Evolutionary conservation across 306 rosid species (phyloP).

Genomic region (Malus asiatica): DNA sequence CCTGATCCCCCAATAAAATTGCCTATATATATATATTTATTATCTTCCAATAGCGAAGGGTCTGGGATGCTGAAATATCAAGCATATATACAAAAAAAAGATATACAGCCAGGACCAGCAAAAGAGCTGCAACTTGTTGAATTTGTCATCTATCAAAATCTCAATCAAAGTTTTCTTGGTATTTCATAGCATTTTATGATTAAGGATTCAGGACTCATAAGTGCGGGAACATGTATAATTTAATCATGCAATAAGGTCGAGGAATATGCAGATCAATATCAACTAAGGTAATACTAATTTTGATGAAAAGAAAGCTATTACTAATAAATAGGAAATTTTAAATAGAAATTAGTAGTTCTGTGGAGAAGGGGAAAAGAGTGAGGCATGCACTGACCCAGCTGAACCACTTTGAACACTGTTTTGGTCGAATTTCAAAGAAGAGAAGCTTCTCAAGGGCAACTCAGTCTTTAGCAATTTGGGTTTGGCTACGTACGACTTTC

Average conservation of each 20-base stretch:
- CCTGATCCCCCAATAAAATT: too few species aligned
- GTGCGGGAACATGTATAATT: not conserved
- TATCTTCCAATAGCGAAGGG: not conserved
- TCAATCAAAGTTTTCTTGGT: not conserved
- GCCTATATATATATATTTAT: too few species aligned
- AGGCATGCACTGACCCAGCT: not conserved
- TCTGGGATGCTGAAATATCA: not conserved
- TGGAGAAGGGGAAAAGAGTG: not conserved
- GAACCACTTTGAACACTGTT: slow-evolving; percentile 16
- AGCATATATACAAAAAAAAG: not conserved
- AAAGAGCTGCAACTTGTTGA: not conserved
- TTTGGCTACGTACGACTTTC: slow-evolving; percentile 19
- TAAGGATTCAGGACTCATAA: not conserved
- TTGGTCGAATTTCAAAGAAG: slow-evolving; percentile 36
- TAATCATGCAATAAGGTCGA: not conserved
- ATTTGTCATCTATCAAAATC: not conserved
- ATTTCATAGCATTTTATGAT: not conserved
- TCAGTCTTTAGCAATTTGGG: slow-evolving; percentile 21
- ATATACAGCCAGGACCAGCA: not conserved
- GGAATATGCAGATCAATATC: not conserved
- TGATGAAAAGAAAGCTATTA: too few species aligned
- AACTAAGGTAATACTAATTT: not conserved
- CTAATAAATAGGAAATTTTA: not conserved
- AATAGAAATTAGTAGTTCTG: not conserved
- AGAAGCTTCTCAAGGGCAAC: slow-evolving; percentile 18